Evolutionary conservation across 2,329 filamentous ascomycete genomes (phyloP).

Genomic region (Penicillium sp.): DNA sequence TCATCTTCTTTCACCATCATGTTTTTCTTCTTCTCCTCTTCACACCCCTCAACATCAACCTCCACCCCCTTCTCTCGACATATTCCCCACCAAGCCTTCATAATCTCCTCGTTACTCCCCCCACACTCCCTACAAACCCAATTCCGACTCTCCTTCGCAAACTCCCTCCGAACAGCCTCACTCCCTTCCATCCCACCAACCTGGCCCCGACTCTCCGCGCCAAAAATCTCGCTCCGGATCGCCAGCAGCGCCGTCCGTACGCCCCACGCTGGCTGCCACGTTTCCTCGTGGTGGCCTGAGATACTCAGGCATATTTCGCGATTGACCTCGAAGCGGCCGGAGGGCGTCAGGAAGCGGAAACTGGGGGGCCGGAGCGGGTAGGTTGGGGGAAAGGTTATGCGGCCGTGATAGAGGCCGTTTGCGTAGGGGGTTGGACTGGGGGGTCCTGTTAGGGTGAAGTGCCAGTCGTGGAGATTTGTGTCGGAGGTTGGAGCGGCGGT

Average conservation of each 20-base stretch:
- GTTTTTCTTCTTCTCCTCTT: constrained; percentile 32
- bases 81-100: constrained; percentile 37
- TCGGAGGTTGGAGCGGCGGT: constrained; percentile 79
- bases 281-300: constrained; percentile 94
- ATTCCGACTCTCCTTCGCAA: constrained; percentile 67
- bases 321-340: constrained; percentile 92
- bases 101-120: constrained; percentile 54
- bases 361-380: constrained; percentile 91
- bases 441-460: constrained; percentile 93
- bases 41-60: constrained; percentile 42
- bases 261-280: constrained; percentile 98
- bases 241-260: constrained; percentile 82
- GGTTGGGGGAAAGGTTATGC: constrained; percentile 83
- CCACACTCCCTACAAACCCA: constrained; percentile 75
- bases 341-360: constrained; percentile 94
- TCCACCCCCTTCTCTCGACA: constrained; percentile 40
- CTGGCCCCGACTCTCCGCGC: constrained; percentile 83
- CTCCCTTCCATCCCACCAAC: constrained; percentile 83
- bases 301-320: constrained; percentile 96
- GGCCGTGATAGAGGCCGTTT: constrained; percentile 88
- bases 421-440: constrained; percentile 77
- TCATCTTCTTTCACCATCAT: constrained; percentile 47
- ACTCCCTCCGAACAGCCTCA: constrained; percentile 66
- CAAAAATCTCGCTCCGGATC: constrained; percentile 83
- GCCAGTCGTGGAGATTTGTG: constrained; percentile 91